These are phyloP conservation scores for Raffaelea arxii DNA, from an alignment of 2,329 filamentous ascomycete species.

Conservation along the genomic window DNA sequence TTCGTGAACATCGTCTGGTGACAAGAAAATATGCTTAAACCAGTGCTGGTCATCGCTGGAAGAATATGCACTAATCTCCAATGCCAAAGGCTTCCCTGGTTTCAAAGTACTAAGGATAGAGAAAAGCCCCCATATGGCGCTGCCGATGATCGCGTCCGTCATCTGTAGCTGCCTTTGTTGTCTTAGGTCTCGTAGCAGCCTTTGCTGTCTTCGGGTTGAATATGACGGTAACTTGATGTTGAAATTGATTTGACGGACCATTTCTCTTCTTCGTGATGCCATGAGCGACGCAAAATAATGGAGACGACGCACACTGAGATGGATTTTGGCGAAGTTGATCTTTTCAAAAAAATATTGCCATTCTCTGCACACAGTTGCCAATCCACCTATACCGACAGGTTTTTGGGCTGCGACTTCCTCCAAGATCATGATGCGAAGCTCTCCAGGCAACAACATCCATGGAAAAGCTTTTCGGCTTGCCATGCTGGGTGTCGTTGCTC, in stretches of 20 bases:
- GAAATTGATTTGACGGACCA: conserved; percentile 21
- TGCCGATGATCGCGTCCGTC: conserved; percentile 10
- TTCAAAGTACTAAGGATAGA: conserved; percentile 21
- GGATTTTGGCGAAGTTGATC: conserved; percentile 19
- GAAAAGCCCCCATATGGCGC: conserved; percentile 19
- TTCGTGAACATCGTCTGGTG: conserved; percentile 13
- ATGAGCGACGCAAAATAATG: conserved; percentile 15
- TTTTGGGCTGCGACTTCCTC: conserved; percentile 17
- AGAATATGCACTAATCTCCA: conserved; percentile 24
- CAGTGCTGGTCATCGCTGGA: conserved; percentile 25
- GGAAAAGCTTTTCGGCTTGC: conserved; percentile 5
- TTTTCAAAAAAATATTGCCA: conserved; percentile 23
- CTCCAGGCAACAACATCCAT: conserved; percentile 16
- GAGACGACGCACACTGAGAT: conserved; percentile 16
- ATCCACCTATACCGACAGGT: conserved; percentile 20
- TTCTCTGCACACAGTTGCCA: conserved; percentile 24
- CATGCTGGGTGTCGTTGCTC: conserved; percentile 3
- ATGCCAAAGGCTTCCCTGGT: conserved; percentile 14
- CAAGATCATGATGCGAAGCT: conserved; percentile 24
- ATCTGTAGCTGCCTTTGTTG: background rate
- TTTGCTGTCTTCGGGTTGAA: conserved; percentile 9
- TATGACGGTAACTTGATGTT: conserved; percentile 21
- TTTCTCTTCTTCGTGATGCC: conserved; percentile 8
- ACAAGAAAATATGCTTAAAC: conserved; percentile 20
- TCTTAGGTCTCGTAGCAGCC: conserved; percentile 13